These are phyloP conservation scores for Odontarrhena argentea DNA, from an alignment of 345 rosid genomes.

Conservation along the genomic window DNA sequence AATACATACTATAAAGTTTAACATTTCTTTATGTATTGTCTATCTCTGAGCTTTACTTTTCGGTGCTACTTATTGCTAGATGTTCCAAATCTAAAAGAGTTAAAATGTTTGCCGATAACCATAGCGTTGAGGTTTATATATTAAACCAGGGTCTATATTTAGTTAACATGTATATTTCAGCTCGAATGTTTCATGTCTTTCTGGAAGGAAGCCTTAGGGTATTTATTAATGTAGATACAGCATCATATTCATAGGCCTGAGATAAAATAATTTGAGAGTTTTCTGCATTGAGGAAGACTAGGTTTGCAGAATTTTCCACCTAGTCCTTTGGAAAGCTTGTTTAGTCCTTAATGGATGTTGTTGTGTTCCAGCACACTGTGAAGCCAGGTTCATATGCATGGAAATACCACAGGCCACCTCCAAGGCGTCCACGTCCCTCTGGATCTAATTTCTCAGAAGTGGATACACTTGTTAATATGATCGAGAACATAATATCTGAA, in stretches of 20 bases:
- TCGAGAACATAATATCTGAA: conserved; percentile 53
- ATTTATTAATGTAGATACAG: conserved; percentile 9
- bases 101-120: conserved; percentile 8
- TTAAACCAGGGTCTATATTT: background rate
- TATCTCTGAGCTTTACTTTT: conserved; percentile 2
- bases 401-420: conserved; percentile 73
- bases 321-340: conserved; percentile 43
- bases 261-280: conserved; percentile 16
- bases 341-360: conserved; percentile 52
- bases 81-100: conserved; percentile 8
- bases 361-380: conserved; percentile 72
- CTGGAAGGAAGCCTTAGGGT: conserved; percentile 18
- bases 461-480: conserved; percentile 52
- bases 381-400: conserved; percentile 83
- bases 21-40: background rate
- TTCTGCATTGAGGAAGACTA: conserved; percentile 30
- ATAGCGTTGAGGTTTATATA: background rate
- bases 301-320: conserved; percentile 26
- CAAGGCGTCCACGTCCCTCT: conserved; percentile 50
- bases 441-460: conserved; percentile 44
- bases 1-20: background rate
- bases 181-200: background rate
- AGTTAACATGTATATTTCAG: conserved; percentile 14
- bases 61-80: conserved; percentile 17
- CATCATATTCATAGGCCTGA: conserved; percentile 2